These are phyloP conservation scores for Monilinia laxa DNA, from an alignment of 2,329 filamentous ascomycete species.

Conservation along the genomic window DNA sequence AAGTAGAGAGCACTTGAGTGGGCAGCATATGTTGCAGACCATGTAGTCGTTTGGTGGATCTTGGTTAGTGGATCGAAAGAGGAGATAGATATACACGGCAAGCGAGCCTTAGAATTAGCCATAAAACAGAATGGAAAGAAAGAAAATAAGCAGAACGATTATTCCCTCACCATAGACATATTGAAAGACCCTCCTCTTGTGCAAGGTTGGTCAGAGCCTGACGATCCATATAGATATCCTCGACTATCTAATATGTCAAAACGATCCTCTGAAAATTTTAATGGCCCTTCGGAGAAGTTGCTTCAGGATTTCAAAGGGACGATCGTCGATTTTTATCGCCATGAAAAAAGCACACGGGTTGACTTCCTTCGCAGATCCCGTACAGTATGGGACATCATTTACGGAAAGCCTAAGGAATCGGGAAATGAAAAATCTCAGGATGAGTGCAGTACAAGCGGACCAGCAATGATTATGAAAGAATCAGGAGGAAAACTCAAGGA, in stretches of 20 bases:
- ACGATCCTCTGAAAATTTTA: neutral
- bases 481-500: neutral
- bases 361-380: conserved; percentile 2
- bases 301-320: neutral
- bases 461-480: neutral
- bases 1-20: neutral
- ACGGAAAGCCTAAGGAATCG: neutral
- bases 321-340: neutral
- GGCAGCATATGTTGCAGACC: neutral
- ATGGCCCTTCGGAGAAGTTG: neutral
- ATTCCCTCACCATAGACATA: neutral
- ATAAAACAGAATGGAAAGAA: neutral
- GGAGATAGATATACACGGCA: neutral
- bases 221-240: neutral
- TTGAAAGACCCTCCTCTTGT: neutral
- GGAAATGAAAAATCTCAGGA: neutral
- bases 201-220: neutral
- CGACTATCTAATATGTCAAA: neutral
- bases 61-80: neutral
- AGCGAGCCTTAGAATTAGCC: neutral
- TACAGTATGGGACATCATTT: neutral
- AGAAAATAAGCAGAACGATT: neutral
- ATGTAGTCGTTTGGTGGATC: neutral
- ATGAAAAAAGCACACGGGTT: neutral
- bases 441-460: neutral